Percentiles rank a stretch among this genome's conserved stretches.
Conservation (phyloP, 2,329 filamentous ascomycete genomes). For the Arthroderma sp. region DNA sequence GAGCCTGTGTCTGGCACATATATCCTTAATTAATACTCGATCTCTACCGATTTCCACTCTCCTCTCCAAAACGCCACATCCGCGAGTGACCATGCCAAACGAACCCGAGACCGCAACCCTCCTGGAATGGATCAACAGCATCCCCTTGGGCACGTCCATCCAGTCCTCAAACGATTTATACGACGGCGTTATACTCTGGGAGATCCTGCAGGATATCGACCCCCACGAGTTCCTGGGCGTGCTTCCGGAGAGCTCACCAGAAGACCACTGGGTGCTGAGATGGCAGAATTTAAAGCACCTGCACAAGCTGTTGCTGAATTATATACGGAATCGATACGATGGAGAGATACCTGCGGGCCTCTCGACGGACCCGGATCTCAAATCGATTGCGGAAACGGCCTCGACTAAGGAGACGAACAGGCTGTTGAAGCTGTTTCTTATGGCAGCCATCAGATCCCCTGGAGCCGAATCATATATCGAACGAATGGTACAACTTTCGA, state of each 20-base stretch:
- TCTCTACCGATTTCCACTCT: constrained; percentile 2
- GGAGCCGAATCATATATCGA: constrained; percentile 44
- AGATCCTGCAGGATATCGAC: constrained; percentile 39
- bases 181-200: constrained; percentile 37
- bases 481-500: constrained; percentile 34
- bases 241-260: constrained; percentile 34
- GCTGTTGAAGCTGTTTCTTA: constrained; percentile 51
- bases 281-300: constrained; percentile 40
- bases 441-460: constrained; percentile 50
- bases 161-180: constrained; percentile 32
- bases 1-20: background rate
- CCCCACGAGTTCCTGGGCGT: constrained; percentile 37
- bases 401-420: constrained; percentile 37
- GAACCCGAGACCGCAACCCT: constrained; percentile 37
- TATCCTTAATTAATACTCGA: background rate
- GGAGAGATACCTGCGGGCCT: constrained; percentile 32
- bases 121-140: constrained; percentile 39
- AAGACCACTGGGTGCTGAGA: constrained; percentile 38
- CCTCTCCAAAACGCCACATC: constrained; percentile 3
- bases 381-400: constrained; percentile 35
- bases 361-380: constrained; percentile 35
- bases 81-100: constrained; percentile 29
- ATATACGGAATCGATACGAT: constrained; percentile 36
- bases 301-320: constrained; percentile 35
- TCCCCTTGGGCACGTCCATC: constrained; percentile 33